Evolutionary conservation across 352 stramenopile genomes (phyloP).

Genomic region (Phytopythium mirpurense): DNA sequence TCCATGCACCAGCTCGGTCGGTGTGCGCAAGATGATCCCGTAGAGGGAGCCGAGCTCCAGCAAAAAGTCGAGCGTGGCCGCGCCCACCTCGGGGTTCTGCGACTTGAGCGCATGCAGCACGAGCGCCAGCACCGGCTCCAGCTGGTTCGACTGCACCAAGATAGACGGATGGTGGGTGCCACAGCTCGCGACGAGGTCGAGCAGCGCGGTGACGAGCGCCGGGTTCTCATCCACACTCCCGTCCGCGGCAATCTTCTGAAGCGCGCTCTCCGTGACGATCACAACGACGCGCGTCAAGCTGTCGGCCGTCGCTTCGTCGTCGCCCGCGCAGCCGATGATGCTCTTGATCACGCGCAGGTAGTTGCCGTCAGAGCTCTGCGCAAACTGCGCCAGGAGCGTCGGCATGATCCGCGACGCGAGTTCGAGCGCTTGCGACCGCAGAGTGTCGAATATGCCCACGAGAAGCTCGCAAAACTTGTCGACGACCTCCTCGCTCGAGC

Average conservation of each 20-base stretch:
- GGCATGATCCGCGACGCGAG: conserved; percentile 60
- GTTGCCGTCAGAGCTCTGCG: conserved; percentile 44
- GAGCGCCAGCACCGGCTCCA: conserved; percentile 53
- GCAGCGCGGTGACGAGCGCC: conserved; percentile 38
- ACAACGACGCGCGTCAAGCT: conserved; percentile 66
- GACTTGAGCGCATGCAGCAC: conserved; percentile 58
- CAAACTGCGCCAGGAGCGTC: conserved; percentile 56
- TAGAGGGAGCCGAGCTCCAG: conserved; percentile 66
- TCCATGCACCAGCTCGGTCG: conserved; percentile 34
- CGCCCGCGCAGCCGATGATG: conserved; percentile 52
- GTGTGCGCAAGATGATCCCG: conserved; percentile 63
- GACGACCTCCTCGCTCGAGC: conserved; percentile 47
- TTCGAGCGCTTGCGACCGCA: conserved; percentile 57
- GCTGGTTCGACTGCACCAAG: conserved; percentile 61
- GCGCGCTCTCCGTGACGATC: conserved; percentile 46
- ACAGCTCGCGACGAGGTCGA: conserved; percentile 55
- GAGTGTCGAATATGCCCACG: conserved; percentile 49
- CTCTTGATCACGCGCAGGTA: conserved; percentile 70
- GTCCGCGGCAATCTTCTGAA: conserved; percentile 46
- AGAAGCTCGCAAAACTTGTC: conserved; percentile 53
- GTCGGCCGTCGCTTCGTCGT: conserved; percentile 46
- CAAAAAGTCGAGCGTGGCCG: conserved; percentile 52
- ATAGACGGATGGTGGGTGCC: conserved; percentile 51
- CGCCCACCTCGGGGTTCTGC: conserved; percentile 58
- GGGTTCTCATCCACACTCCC: conserved; percentile 52